Evolutionary conservation across 495 filamentous ascomycete genomes (phyloP).

Genomic region (Aspergillus sclerotioniger): DNA sequence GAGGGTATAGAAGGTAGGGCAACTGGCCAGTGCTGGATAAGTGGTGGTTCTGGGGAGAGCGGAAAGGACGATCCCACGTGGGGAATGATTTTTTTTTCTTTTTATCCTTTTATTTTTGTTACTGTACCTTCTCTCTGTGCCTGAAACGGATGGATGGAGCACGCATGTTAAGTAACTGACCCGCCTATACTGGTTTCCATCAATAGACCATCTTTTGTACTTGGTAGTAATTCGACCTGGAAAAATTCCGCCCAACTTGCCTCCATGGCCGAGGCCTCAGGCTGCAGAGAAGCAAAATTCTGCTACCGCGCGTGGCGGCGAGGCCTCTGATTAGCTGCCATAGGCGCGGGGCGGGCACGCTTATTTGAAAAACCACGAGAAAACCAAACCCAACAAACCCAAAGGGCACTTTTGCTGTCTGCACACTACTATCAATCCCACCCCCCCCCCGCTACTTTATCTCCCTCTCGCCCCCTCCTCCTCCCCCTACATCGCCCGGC

Average conservation of each 20-base stretch:
- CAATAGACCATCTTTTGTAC: too few species aligned
- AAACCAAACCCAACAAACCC: constrained; percentile 30
- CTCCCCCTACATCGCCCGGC: constrained; percentile 14
- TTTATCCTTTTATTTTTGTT: neutral
- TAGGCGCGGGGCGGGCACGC: constrained; percentile 38
- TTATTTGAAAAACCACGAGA: constrained; percentile 39
- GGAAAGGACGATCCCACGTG: constrained; percentile 1
- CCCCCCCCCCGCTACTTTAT: constrained; percentile 17
- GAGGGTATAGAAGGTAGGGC: too few species aligned
- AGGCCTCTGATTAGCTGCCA: constrained; percentile 46
- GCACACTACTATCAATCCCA: constrained; percentile 14
- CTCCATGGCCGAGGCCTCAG: neutral
- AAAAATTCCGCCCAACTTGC: neutral
- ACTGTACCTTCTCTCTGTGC: neutral
- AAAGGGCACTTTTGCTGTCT: constrained; percentile 20
- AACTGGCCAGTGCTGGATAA: neutral
- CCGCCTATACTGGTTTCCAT: too few species aligned
- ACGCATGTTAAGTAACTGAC: too few species aligned
- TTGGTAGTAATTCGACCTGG: too few species aligned
- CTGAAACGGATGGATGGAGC: too few species aligned
- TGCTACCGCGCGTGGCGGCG: constrained; percentile 30
- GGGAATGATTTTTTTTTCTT: constrained; percentile 1
- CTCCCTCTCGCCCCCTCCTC: constrained; percentile 6
- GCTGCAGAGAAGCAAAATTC: constrained; percentile 17
- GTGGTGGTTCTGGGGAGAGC: neutral